phyloP scores from a whole-genome alignment of 106 monocot genomes.

The Gastrodia elata region DNA sequence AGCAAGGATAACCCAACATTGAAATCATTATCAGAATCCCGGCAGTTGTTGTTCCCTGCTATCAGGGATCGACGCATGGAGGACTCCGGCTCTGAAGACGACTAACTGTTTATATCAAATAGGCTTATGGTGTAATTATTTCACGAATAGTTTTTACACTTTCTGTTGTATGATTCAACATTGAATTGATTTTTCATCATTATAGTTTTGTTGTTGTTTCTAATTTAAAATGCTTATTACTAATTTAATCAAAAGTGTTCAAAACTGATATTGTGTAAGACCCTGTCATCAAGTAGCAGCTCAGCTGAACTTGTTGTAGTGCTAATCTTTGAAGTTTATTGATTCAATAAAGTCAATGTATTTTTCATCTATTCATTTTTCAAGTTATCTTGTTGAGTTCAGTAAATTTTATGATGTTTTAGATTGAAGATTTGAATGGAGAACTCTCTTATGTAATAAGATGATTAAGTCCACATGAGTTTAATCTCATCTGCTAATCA shows the following conservation, averaged over 20 bases:
- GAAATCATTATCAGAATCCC: conserved; percentile 1
- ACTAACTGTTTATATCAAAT: neutral
- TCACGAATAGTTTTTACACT: neutral
- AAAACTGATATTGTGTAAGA: neutral
- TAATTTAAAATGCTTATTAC: neutral
- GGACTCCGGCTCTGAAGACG: conserved; percentile 39
- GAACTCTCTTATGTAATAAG: too few species aligned
- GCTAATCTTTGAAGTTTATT: neutral
- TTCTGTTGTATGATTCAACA: neutral
- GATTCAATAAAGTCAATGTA: too few species aligned
- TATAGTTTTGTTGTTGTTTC: neutral
- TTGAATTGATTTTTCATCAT: neutral
- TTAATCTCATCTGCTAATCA: too few species aligned
- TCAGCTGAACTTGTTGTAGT: neutral
- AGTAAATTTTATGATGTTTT: too few species aligned
- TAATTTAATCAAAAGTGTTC: neutral
- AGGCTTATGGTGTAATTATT: neutral
- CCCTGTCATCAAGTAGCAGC: neutral
- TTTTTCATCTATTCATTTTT: too few species aligned
- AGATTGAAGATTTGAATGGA: too few species aligned
- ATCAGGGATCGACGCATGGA: conserved; percentile 29
- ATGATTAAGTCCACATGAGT: too few species aligned
- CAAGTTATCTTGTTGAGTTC: too few species aligned
- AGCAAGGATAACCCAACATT: conserved; percentile 11
- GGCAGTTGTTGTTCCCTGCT: conserved; percentile 33